Conservation (phyloP, 441 rosid species). For the Capsella rubella region DNA sequence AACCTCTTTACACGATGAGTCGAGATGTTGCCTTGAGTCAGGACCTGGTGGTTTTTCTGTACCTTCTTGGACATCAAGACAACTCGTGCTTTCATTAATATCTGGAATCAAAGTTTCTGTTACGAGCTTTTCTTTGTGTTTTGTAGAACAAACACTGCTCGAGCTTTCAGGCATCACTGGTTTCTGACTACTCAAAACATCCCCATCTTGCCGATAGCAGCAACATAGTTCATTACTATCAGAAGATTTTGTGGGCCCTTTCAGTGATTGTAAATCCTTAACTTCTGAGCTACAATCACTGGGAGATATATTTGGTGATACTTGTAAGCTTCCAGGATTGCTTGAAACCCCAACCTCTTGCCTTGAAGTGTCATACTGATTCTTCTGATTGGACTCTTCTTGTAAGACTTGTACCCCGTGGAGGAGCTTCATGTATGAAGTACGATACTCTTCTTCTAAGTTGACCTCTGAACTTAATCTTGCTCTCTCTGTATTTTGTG, state of each 20-base stretch:
- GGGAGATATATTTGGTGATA: conserved; percentile 41
- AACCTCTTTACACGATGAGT: conserved; percentile 43
- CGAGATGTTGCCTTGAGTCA: conserved; percentile 40
- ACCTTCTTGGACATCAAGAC: conserved; percentile 44
- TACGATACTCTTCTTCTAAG: conserved; percentile 52
- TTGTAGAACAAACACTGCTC: conserved; percentile 37
- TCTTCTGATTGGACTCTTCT: conserved; percentile 33
- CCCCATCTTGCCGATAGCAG: conserved; percentile 44
- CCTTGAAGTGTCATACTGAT: conserved; percentile 33
- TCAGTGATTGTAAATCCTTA: conserved; percentile 40
- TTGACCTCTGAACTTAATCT: conserved; percentile 59
- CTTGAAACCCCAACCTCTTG: conserved; percentile 39
- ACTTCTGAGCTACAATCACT: conserved; percentile 46
- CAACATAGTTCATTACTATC: conserved; percentile 45
- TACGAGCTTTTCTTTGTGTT: conserved; percentile 44
- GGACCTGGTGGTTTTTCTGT: conserved; percentile 46
- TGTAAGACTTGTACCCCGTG: conserved; percentile 44
- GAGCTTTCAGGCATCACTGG: conserved; percentile 40
- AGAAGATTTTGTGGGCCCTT: conserved; percentile 50
- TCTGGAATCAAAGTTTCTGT: conserved; percentile 45
- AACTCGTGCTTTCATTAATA: conserved; percentile 51
- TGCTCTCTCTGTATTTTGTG: conserved; percentile 58
- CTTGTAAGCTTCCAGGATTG: conserved; percentile 46
- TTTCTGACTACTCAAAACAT: conserved; percentile 39
- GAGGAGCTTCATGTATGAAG: conserved; percentile 67